These are phyloP conservation scores for Saussurea involucrata DNA, from an alignment of 129 eudicot genomes.

Conservation along the genomic window DNA sequence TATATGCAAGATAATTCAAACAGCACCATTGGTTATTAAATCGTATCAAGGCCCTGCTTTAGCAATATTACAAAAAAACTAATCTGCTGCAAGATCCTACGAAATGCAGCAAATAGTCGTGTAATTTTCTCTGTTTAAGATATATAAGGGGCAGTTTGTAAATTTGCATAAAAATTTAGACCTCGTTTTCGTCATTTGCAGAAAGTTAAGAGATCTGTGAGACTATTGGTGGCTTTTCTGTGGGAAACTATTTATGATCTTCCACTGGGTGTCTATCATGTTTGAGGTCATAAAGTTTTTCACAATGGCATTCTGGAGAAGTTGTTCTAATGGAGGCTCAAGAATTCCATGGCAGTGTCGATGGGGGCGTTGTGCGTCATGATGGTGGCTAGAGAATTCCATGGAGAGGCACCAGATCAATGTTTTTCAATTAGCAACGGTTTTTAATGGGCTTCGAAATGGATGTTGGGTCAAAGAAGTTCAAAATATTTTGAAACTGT, in stretches of 20 bases:
- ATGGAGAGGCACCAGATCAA: no score
- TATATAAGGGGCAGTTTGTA: not conserved
- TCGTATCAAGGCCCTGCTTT: conserved; percentile 4
- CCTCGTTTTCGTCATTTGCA: not conserved
- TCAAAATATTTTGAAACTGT: no score
- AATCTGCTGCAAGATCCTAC: not conserved
- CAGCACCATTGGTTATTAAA: not conserved
- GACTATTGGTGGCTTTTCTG: not conserved
- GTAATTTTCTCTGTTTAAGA: not conserved
- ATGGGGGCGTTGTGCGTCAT: no score
- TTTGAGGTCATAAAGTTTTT: no score
- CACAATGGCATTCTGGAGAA: no score
- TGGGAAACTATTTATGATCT: not conserved
- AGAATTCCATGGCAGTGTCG: no score
- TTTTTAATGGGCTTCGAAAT: no score
- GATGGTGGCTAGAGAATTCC: no score
- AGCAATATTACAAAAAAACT: not conserved
- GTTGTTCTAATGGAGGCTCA: no score
- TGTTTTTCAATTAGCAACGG: no score
- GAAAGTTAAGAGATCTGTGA: no score
- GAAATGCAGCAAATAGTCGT: not conserved
- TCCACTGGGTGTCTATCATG: not conserved
- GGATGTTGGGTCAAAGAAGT: no score
- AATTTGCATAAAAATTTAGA: not conserved
- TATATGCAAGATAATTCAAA: conserved; percentile 16